Evolutionary conservation across 225 moss, liverwort and hornwort species (phyloP), one percentile per base, ranked within the genome.

Genomic region (Polytrichum commune): DNA sequence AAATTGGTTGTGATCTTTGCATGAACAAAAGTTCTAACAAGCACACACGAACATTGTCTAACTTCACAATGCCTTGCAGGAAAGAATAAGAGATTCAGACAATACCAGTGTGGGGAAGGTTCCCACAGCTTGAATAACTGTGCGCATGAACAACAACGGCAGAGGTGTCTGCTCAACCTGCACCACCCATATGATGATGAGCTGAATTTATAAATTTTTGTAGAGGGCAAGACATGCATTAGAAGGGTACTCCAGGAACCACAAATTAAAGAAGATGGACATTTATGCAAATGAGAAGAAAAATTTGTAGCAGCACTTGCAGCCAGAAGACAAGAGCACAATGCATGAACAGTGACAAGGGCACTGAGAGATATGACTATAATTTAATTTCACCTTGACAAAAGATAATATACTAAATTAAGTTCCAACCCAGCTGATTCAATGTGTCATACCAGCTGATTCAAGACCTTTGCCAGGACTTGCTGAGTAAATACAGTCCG

Each of bases 161-260:
- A 99, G 87, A 65, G 98, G 98, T 55, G 98, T 99, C 79, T 99
- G 98, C 69, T 99, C 98, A 25, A 99, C 96, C 96, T 96, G 85
- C 16, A 46, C 46, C 46, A 46, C 13, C 10, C 38, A 46, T 13
- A 46, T 13, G 13, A 46, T 46, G 46, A 46, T 16, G 16, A 46
- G 46, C 13, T 46, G 46, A 46, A 46, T 4, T 13, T 46, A 46
- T 1, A 46, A 3, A 46, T 46, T 13, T 13, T 16, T 16, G 16
- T 46, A 46, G 46, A 46, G 13, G 46, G 13, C 38, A 46, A 16
- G 16, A 46, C 35, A 46, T 16, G 16, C 3, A 4, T 46, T 13
- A 10, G 16, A 16, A 46, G 46, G 16, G 13, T 16, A 13, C 13
- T 46, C 46, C 46, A 16, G 46, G 46, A 46, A 46, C 46, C 46